Base-by-base conservation (phyloP, 164 flowering plant genomes). In the Liriodendron chinense region DNA sequence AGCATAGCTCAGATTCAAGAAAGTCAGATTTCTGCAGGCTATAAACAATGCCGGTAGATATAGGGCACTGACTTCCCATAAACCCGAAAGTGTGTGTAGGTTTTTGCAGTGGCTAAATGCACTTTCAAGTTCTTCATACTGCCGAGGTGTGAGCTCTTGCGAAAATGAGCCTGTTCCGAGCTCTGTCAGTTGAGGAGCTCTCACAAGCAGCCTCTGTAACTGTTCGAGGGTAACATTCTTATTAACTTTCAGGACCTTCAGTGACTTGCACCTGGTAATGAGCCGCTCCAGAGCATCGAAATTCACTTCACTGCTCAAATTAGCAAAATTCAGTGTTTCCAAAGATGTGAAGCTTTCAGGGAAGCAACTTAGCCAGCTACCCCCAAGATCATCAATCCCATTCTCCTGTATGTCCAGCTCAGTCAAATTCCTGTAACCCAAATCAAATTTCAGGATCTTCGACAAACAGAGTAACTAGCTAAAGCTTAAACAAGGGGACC, bases 331-430 rank as follows among this genome's bases (percentile, higher is more conserved):
- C 26, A 94, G 82, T n/a, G 84, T 72, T 75, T 85, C 94, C 81
- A 94, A 69, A 49, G 93, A 91, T 28, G 92, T 81, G 81, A 84
- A 89, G 72, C 65, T 86, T 20, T 94, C 94, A 24, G 94, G 95
- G 76, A 94, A 92, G 82, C 89, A 89, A 79, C 90, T 87, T 64
- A 94, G 81, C 97, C 94, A 90, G 69, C 75, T 69, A 20, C 93
- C 91, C 62, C 88, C 83, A 12, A 75, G 81, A 65, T 90, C 93
- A 47, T 87, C 85, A 4, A 90, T 76, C 70, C 80, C 87, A 78
- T 86, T 86, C 81, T 90, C 93, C 59, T 84, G 86, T 71, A 90
- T 81, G 80, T 88, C 89, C 70, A 88, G 86, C 86, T 90, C 88
- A 47, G 81, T 83, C 82, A 90, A 81, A 77, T 85, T 84, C 82